Conservation (phyloP, 2,329 filamentous ascomycete genomes). For the Sclerotinia spermophila region DNA sequence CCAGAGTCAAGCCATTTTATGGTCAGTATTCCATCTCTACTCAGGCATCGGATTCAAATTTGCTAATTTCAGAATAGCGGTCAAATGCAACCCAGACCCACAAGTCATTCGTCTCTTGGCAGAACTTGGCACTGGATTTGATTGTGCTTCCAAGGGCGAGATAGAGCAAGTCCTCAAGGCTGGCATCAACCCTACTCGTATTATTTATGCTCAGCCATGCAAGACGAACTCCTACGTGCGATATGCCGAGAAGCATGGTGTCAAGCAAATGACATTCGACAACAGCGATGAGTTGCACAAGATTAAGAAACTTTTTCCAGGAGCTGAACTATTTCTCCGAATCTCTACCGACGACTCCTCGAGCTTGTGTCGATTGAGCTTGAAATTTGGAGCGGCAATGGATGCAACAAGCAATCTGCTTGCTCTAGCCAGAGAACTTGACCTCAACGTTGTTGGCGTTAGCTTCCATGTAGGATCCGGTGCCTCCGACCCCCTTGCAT, state of each 20-base stretch:
- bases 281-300: constrained; percentile 98
- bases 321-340: constrained; percentile 86
- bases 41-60: not conserved
- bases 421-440: constrained; percentile 72
- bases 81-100: constrained; percentile 97
- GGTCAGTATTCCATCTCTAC: constrained; percentile 51
- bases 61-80: constrained; percentile 53
- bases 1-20: constrained; percentile 93
- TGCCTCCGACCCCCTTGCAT: constrained; percentile 87
- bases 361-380: constrained; percentile 88
- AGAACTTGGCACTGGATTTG: constrained; percentile 88
- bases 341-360: constrained; percentile 96
- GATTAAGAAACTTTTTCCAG: constrained; percentile 86
- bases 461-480: constrained; percentile 98
- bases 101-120: constrained; percentile 85
- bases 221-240: constrained; percentile 98
- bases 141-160: constrained; percentile 96
- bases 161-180: constrained; percentile 86
- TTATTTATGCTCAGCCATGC: constrained; percentile 99
- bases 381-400: constrained; percentile 94
- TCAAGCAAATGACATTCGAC: constrained; percentile 99
- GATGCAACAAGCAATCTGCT: constrained; percentile 76
- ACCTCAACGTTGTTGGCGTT: constrained; percentile 88
- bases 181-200: constrained; percentile 80
- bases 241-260: constrained; percentile 77